Percentiles rank a stretch among this genome's conserved stretches.
Conservation (phyloP, 2,329 filamentous ascomycete species). For the Ceratocystiopsis brevicomis region DNA sequence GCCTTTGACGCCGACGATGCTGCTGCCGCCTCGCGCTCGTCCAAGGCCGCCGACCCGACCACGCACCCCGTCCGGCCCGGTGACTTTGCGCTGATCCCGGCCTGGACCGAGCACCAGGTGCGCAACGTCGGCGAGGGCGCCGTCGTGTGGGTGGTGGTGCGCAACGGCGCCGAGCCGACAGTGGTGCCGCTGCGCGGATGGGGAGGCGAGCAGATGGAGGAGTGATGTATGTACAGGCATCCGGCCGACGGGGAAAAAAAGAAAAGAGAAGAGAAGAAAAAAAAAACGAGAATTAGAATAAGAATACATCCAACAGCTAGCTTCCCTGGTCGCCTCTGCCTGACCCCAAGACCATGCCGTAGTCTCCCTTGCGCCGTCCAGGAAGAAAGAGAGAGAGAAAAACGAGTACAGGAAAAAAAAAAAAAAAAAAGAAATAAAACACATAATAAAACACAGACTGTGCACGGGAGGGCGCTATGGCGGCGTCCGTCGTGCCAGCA, state of each 20-base stretch:
- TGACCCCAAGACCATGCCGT: not conserved
- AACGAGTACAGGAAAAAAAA: not conserved
- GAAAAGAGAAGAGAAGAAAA: not conserved
- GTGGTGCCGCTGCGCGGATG: slow-evolving; percentile 45
- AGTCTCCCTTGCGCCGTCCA: not conserved
- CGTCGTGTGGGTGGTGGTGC: slow-evolving; percentile 47
- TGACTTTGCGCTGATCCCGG: slow-evolving; percentile 52
- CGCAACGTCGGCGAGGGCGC: slow-evolving; percentile 39
- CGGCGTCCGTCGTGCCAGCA: slow-evolving; percentile 20
- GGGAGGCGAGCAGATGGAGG: slow-evolving; percentile 28
- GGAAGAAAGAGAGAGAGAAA: not conserved
- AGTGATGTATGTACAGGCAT: too few species aligned
- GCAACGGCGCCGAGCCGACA: slow-evolving; percentile 39
- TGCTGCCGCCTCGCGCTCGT: not conserved
- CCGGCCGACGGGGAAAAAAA: not conserved
- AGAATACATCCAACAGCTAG: not conserved
- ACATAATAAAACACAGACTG: not conserved
- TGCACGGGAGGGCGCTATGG: not conserved
- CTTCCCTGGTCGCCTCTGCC: slow-evolving; percentile 1
- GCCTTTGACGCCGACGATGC: slow-evolving; percentile 25
- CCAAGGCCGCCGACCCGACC: slow-evolving; percentile 30
- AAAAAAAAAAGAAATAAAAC: not conserved
- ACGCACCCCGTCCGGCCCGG: slow-evolving; percentile 41
- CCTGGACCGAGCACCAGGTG: slow-evolving; percentile 52
- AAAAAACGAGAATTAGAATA: too few species aligned